A percentile compares a stretch with the other conserved stretches of the same genome.
Evolutionary conservation across 805 yeast genomes (phyloP).

Genomic region (Metschnikowia picachoensis): DNA sequence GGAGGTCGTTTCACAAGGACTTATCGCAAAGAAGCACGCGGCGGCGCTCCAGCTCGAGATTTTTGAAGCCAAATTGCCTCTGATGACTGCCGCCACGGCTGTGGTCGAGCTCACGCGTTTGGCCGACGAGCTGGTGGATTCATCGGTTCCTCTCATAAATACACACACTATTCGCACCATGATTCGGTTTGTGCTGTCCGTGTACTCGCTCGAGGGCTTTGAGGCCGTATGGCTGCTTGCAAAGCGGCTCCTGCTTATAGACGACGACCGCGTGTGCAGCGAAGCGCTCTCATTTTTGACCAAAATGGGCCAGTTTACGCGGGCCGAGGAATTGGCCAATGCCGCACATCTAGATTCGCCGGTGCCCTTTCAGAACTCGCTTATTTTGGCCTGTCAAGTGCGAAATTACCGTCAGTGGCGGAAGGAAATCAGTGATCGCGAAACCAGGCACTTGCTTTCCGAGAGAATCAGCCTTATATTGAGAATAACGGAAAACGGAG

Average conservation of each 20-base stretch:
- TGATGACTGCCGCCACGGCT: constrained; percentile 26
- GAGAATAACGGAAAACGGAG: constrained; percentile 9
- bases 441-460: constrained; percentile 7
- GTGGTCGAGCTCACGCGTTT: constrained; percentile 25
- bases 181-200: constrained; percentile 21
- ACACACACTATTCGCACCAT: constrained; percentile 16
- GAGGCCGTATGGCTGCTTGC: constrained; percentile 21
- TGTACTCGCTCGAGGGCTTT: constrained; percentile 21
- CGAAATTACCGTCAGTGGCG: constrained; percentile 31
- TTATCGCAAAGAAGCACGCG: constrained; percentile 18
- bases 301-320: constrained; percentile 26
- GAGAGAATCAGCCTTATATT: constrained; percentile 14
- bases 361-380: constrained; percentile 29
- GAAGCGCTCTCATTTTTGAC: constrained; percentile 28
- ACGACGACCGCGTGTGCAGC: constrained; percentile 26
- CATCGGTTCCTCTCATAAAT: constrained; percentile 17
- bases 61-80: constrained; percentile 24
- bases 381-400: constrained; percentile 26
- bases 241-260: constrained; percentile 15
- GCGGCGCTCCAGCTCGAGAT: constrained; percentile 24
- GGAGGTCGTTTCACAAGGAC: constrained; percentile 18
- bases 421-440: constrained; percentile 9
- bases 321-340: constrained; percentile 30
- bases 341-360: constrained; percentile 29
- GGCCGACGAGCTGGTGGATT: constrained; percentile 15